Evolutionary conservation across 2,329 filamentous ascomycete genomes (phyloP), one percentile per base, ranked within the genome.

Genomic region (Xylaria sp.): DNA sequence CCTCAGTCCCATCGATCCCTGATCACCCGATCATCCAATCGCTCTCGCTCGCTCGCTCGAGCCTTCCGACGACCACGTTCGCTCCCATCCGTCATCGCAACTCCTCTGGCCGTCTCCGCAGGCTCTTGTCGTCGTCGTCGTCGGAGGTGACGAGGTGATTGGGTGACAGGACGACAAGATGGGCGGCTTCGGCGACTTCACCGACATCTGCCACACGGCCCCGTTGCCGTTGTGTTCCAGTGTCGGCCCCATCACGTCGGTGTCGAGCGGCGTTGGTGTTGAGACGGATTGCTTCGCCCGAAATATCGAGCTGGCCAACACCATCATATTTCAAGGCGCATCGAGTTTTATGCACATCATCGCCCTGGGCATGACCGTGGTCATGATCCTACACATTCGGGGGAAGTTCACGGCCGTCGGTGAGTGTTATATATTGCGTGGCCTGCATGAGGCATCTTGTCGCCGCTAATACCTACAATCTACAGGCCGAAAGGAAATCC

Each of bases 381-480:
- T 96, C 67, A 99, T 99, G 94, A 92, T 99, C 58, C 81, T 99
- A 61, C 94, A 99, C 73, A 90, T 99, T 59, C 85, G 94, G 66
- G 93, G 91, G 66, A 99, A 99, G 76, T 99, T 99, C 74, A 99
- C 94, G 19, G 94, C 94, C 67, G 94, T 99, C 65, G 93, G 90
- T 93, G 82, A 54, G 89, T 74, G 26, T 40, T 40, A 24, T 24
- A 4, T 22, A 39, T 16, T 26, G 6, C 20, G 24, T 38, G 11
- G 34, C 20, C 3, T 43, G 8, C 16, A 20, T 47, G 18, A 34
- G 29, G 8, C 8, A 7, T 34, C 9, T 7, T 13, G 8, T 13
- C n/a, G 44, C 49, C 7, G 40, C 63, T 61, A 50, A 54, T 40
- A 58, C 42, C 54, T 54, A 34, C 44, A 56, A 56, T 22, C 39